A percentile compares a stretch with the other conserved stretches of the same genome.
Evolutionary conservation across 495 filamentous ascomycete genomes (phyloP).

Genomic region (Neurospora terricola): DNA sequence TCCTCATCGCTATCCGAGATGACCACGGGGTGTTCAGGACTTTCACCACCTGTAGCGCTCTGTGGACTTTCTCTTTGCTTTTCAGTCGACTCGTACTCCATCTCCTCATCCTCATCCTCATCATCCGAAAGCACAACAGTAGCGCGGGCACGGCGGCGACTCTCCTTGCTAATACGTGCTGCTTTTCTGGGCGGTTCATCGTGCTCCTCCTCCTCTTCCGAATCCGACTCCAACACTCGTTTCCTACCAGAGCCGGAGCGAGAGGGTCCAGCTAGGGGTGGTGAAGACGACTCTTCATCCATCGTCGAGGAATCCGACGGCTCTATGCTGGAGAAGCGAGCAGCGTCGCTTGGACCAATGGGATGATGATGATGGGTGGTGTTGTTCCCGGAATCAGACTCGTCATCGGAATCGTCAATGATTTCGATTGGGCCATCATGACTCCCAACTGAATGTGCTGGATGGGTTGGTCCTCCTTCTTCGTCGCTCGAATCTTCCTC

Average conservation of each 20-base stretch:
- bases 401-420: slow-evolving; percentile 1
- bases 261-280: neutral
- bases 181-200: slow-evolving; percentile 3
- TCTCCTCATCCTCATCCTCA: slow-evolving; percentile 3
- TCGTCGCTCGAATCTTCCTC: neutral
- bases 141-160: neutral
- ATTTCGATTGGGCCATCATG: neutral
- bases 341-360: neutral
- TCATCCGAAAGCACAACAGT: slow-evolving; percentile 6
- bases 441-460: neutral
- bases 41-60: neutral
- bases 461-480: neutral
- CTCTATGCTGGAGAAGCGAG: slow-evolving; percentile 17
- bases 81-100: neutral
- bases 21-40: neutral
- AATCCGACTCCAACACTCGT: slow-evolving; percentile 5
- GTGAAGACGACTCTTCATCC: neutral
- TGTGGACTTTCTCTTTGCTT: neutral
- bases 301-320: slow-evolving; percentile 6
- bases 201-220: slow-evolving; percentile 2
- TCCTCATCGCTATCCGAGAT: neutral
- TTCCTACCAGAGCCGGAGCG: neutral
- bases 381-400: neutral
- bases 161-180: neutral
- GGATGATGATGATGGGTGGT: neutral